Percentiles rank a stretch among this genome's conserved stretches.
Evolutionary conservation across 1,284 basidiomycete species (phyloP).

Genomic region (Ganoderma resinaceum): DNA sequence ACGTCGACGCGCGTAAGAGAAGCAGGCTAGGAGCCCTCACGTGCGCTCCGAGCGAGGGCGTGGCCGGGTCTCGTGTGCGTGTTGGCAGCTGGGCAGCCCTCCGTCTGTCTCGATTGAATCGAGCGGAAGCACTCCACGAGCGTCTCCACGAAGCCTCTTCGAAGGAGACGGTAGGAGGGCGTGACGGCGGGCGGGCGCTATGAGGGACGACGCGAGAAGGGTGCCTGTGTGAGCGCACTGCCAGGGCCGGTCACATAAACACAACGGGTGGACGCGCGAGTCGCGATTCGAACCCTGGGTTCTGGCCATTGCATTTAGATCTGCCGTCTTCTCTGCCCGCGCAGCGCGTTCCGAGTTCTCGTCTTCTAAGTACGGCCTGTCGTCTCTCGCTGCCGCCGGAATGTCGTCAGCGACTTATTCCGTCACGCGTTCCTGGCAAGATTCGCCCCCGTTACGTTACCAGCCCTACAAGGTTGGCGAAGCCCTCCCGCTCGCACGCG

Average conservation of each 20-base stretch:
- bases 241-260: not conserved
- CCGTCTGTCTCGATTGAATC: slow-evolving; percentile 3
- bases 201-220: not conserved
- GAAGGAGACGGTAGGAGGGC: not conserved
- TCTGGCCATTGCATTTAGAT: not conserved
- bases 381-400: slow-evolving; percentile 9
- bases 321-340: not conserved
- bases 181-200: slow-evolving; percentile 1
- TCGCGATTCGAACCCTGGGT: not conserved
- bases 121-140: not conserved
- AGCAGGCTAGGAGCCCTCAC: slow-evolving; percentile 12
- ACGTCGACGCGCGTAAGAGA: slow-evolving; percentile 21
- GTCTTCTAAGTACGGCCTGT: not conserved
- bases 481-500: not conserved
- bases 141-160: not conserved
- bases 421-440: slow-evolving; percentile 22
- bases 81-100: slow-evolving; percentile 2
- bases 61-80: slow-evolving; percentile 5
- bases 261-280: not conserved
- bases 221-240: not conserved
- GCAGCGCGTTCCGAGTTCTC: not conserved
- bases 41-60: slow-evolving; percentile 22
- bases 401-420: slow-evolving; percentile 12
- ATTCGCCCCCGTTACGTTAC: slow-evolving; percentile 27
- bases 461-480: not conserved